Percentiles rank a stretch among this genome's conserved stretches.
These are phyloP conservation scores for Puccinia polysora DNA, from an alignment of 1,284 basidiomycete species.

Conservation along the genomic window DNA sequence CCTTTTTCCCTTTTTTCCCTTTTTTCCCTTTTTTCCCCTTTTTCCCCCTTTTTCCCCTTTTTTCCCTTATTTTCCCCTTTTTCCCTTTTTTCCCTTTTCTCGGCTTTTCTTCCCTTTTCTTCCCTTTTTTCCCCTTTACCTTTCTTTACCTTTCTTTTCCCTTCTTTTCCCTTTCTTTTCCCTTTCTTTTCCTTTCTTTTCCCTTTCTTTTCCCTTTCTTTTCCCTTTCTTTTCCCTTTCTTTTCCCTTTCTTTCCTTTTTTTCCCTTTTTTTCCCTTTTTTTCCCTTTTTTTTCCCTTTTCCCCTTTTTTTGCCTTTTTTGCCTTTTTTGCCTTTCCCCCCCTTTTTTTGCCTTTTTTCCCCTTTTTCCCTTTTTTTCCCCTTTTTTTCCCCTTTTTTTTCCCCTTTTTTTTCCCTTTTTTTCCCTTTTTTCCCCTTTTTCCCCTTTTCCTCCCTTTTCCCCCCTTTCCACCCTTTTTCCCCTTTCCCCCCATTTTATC, in stretches of 20 bases:
- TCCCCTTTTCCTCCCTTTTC: too few relatives aligned
- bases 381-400: too few relatives aligned
- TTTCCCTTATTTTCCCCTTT: background rate
- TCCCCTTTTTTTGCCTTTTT: too few relatives aligned
- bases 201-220: background rate
- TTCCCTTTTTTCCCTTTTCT: background rate
- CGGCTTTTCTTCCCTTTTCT: background rate
- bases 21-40: background rate
- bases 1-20: background rate
- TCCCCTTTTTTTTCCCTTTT: too few relatives aligned
- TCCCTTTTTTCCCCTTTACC: background rate
- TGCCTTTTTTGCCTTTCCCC: too few relatives aligned
- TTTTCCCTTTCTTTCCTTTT: background rate
- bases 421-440: too few relatives aligned
- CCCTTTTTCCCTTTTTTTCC: too few relatives aligned
- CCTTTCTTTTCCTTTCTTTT: background rate
- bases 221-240: background rate
- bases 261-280: background rate
- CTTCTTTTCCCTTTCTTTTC: background rate
- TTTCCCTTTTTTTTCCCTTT: background rate
- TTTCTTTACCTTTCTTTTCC: background rate
- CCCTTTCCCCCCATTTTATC: too few relatives aligned
- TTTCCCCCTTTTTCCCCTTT: background rate
- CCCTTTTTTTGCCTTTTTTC: too few relatives aligned
- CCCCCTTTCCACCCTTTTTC: too few relatives aligned